Conservation (phyloP, 768 basidiomycete genomes). For the Pleurotus citrinopileatus region DNA sequence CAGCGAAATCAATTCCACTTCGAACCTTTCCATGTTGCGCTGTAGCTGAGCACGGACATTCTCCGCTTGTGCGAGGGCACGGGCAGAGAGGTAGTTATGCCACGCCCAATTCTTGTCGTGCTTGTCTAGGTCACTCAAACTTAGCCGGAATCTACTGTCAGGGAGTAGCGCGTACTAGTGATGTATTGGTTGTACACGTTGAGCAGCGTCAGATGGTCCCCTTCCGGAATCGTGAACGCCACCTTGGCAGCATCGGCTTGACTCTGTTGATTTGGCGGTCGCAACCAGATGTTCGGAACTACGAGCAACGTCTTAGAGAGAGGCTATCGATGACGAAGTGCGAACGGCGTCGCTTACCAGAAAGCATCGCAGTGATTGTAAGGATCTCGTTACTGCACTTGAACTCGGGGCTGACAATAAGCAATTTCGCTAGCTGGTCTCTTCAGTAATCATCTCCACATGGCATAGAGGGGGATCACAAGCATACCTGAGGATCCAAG, state of each 20-base stretch:
- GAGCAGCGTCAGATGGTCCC: slow-evolving; percentile 90
- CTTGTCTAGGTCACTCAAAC: slow-evolving; percentile 43
- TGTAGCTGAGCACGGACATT: slow-evolving; percentile 89
- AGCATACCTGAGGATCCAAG: slow-evolving; percentile 86
- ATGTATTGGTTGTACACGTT: slow-evolving; percentile 96
- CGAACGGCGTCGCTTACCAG: slow-evolving; percentile 48
- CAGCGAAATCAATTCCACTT: slow-evolving; percentile 71
- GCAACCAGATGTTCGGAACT: slow-evolving; percentile 93
- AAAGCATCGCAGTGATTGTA: slow-evolving; percentile 95
- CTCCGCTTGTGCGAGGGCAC: slow-evolving; percentile 86
- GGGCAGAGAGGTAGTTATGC: slow-evolving; percentile 82
- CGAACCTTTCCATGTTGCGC: slow-evolving; percentile 88
- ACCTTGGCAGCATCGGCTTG: slow-evolving; percentile 95
- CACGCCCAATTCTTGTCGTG: slow-evolving; percentile 88
- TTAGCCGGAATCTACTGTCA: background rate
- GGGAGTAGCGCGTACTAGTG: slow-evolving; percentile 52
- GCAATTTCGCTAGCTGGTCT: slow-evolving; percentile 85
- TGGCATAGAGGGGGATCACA: background rate
- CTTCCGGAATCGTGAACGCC: slow-evolving; percentile 82
- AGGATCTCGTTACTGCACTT: slow-evolving; percentile 94
- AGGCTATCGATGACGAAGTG: background rate
- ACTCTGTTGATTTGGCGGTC: slow-evolving; percentile 82
- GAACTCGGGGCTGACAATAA: slow-evolving; percentile 93
- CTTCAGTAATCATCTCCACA: background rate
- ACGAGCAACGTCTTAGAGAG: background rate